Evolutionary conservation across 345 rosid species (phyloP), one percentile per base, ranked within the genome.

Genomic region (Toxicodendron radicans): DNA sequence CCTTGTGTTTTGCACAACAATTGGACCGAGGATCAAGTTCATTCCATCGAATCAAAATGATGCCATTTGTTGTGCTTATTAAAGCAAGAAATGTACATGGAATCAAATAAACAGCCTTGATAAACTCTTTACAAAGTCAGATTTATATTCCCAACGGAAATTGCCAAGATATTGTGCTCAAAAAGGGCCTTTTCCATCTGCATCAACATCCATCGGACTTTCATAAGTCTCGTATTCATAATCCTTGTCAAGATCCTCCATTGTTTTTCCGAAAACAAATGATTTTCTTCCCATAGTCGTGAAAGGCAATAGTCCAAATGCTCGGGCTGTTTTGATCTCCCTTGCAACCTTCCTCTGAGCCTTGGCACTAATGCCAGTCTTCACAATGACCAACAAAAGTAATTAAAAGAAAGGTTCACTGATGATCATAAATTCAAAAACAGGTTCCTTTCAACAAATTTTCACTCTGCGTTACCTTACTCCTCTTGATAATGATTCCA

Each of bases 281-380:
- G 92, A 81, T 78, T 92, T 95, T 17, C 92, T 89, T 24, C 99
- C 99, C 97, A 95, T 95, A 3, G 97, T 91, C 4, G 92, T 89
- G 85, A 95, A 95, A 48, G 99, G 97, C 94, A 95, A 82, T 59
- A 92, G 83, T 23, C 99, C 97, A 48, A 95, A 90, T 32, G 95
- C 97, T 73, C 99, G 86, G 1, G 97, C 99, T 8, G 92, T 94
- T 80, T 92, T 94, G 78, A 92, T 94, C 90, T 94, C 99, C 82
- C 95, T 84, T 0, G 97, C 99, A 52, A 95, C 73, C 89, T 89
- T 92, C 80, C 97, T 87, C 82, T 92, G 97, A 5, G 97, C 99
- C 80, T 91, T 95, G 51, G 99, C 99, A 45, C 97, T 91, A 35
- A 95, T 90, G 70, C 92, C 90, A 73, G 95, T 89, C 97, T 95